Base-by-base conservation (phyloP, 1,139 yeast genomes). In the Sugiyamaella japonica region DNA sequence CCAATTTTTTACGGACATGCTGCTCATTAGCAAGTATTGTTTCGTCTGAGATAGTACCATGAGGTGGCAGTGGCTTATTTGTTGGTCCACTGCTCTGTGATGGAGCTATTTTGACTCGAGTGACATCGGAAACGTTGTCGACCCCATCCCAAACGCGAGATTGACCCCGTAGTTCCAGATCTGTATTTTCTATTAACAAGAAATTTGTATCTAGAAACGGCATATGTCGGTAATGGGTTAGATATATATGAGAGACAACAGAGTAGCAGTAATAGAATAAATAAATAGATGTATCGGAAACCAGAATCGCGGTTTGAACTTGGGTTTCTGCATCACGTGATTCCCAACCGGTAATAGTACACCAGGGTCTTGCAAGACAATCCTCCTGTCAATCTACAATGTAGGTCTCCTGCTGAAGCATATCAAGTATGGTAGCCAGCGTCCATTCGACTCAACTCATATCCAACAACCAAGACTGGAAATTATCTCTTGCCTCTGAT, bases 381-480 rank as follows among this genome's bases (percentile, higher is more conserved):
- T n/a, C n/a, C n/a, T n/a, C n/a, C n/a, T n/a, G n/a, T 28, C 31
- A 9, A 28, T 7, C 9, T 28, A 28, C 31, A 9, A 28, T 6
- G 31, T 9, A 28, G 31, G 31, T 6, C 31, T 7, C 31, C 6
- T 28, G 31, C 6, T 28, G 31, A 28, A 28, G 9, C 6, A 28
- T 40, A 40, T 16, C 15, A 42, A 23, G 15, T 17, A 45, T 34
- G 15, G 15, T n/a, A 9, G 9, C 3, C 3, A 2, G 29, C 40
- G 31, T 20, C 25, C 25, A 6, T 20, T 23, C 25, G 10, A 13
- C 13, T 50, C 50, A 53, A 36, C 56, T 49, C 56, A 53, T 55
- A 31, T 54, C 53, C 5, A 58, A 47, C 20, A 51, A 40, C 66
- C 66, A 63, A 13, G 65, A 54, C 20, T 55, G 53, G 50, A 62